Conservation (phyloP, 1,284 basidiomycete genomes). For the Blastosporella zonata region DNA sequence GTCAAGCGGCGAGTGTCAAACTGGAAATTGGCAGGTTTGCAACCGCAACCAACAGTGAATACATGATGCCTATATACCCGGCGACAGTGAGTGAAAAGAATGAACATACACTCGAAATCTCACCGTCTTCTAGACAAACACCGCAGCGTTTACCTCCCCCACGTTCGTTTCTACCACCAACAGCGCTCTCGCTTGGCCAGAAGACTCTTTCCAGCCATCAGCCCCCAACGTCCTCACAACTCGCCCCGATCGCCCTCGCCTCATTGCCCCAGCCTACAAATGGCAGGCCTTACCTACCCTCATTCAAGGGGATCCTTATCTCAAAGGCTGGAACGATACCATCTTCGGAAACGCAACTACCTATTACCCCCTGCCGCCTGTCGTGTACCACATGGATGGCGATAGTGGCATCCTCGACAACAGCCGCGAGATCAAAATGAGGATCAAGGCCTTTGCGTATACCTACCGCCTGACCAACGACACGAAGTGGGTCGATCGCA, state of each 20-base stretch:
- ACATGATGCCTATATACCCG: constrained; percentile 84
- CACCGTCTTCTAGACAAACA: constrained; percentile 59
- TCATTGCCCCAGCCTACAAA: constrained; percentile 90
- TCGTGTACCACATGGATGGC: constrained; percentile 77
- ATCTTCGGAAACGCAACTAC: constrained; percentile 88
- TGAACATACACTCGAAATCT: constrained; percentile 1
- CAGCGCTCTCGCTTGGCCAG: constrained; percentile 64
- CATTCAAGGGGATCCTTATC: constrained; percentile 84
- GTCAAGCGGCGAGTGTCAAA: constrained; percentile 59
- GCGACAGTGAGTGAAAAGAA: constrained; percentile 61
- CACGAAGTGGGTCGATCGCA: constrained; percentile 82
- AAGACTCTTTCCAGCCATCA: constrained; percentile 68
- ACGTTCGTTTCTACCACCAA: constrained; percentile 60
- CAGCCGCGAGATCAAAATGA: constrained; percentile 85
- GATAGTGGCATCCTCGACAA: constrained; percentile 92
- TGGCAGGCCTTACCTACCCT: constrained; percentile 84
- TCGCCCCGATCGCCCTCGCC: constrained; percentile 81
- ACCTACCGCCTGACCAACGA: constrained; percentile 90
- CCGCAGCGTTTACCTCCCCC: constrained; percentile 73
- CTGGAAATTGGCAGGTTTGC: constrained; percentile 63
- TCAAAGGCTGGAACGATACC: constrained; percentile 86
- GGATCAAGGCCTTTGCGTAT: constrained; percentile 92
- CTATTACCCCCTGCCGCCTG: constrained; percentile 61
- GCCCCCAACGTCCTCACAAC: constrained; percentile 56
- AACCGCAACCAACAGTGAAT: constrained; percentile 71